Conservation (phyloP, 768 basidiomycete genomes). For the Cystobasidium ongulense region DNA sequence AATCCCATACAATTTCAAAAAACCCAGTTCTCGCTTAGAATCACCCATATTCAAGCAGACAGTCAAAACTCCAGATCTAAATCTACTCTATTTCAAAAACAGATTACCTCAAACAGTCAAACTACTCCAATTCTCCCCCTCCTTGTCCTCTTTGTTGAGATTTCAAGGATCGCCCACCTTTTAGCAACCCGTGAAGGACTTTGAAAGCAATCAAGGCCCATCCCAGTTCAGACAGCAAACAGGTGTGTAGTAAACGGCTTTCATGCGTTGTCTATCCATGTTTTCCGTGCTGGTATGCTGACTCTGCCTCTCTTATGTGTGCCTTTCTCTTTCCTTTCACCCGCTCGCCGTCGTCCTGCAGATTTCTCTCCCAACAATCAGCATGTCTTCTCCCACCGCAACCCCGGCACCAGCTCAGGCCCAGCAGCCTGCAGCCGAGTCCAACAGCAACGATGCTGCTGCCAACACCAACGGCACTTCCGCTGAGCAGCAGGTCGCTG, state of each 20-base stretch:
- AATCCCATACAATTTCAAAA: neutral
- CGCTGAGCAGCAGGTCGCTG: constrained; percentile 29
- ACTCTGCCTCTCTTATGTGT: neutral
- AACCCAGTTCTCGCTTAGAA: too few species aligned
- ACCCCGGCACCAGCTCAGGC: constrained; percentile 30
- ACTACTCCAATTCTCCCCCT: neutral
- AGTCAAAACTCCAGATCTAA: neutral
- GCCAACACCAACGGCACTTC: constrained; percentile 22
- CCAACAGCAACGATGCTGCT: constrained; percentile 36
- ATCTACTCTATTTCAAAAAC: constrained; percentile 5
- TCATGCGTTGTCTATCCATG: neutral
- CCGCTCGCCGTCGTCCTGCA: neutral
- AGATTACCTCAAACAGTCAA: neutral
- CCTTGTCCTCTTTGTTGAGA: constrained; percentile 10
- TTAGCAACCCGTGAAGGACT: neutral
- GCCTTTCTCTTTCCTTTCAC: neutral
- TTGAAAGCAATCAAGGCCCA: neutral
- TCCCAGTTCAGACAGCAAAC: neutral
- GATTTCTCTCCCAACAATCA: neutral
- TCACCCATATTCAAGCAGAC: neutral
- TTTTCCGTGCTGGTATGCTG: neutral
- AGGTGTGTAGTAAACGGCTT: neutral
- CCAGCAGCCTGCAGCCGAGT: constrained; percentile 11
- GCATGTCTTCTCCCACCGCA: constrained; percentile 15
- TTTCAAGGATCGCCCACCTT: neutral